phyloP scores from a whole-genome alignment of 2,329 filamentous ascomycete species.

The Cercospora sp. region DNA sequence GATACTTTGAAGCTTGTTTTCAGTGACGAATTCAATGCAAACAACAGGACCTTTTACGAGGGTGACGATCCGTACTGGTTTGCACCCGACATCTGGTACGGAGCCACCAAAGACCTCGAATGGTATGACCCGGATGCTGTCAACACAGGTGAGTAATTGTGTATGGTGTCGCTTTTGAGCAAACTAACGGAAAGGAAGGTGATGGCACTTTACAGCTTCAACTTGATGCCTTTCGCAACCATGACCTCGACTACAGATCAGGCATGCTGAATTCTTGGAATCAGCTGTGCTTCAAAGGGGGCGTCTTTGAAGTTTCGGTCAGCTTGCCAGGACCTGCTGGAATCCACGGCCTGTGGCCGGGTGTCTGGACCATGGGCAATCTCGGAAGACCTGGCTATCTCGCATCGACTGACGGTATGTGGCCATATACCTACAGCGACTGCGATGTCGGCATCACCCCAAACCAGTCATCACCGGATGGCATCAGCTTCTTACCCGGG shows the following conservation, averaged over 20 bases:
- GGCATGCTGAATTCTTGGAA: conserved; percentile 58
- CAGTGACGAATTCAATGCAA: conserved; percentile 58
- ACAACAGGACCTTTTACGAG: conserved; percentile 56
- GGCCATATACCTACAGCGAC: conserved; percentile 55
- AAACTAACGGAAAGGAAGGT: conserved; percentile 11
- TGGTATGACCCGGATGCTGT: conserved; percentile 56
- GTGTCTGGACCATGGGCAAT: conserved; percentile 57
- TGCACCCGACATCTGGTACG: conserved; percentile 57
- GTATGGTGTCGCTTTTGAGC: not conserved
- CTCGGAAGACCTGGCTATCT: conserved; percentile 55
- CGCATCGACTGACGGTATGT: conserved; percentile 55
- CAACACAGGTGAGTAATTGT: conserved; percentile 43
- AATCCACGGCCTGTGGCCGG: conserved; percentile 54
- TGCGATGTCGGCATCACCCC: conserved; percentile 55
- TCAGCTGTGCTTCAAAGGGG: conserved; percentile 56
- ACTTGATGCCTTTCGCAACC: conserved; percentile 66
- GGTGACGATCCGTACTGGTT: conserved; percentile 60
- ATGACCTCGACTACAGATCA: conserved; percentile 55
- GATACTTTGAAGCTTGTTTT: conserved; percentile 54
- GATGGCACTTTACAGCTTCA: conserved; percentile 53
- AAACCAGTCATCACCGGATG: conserved; percentile 50
- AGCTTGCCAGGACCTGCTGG: conserved; percentile 55
- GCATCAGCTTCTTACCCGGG: conserved; percentile 47
- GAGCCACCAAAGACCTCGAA: conserved; percentile 53
- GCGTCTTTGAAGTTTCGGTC: conserved; percentile 54